These are phyloP conservation scores for Carex parvula DNA, from an alignment of 176 grass and related monocot species.

Conservation along the genomic window DNA sequence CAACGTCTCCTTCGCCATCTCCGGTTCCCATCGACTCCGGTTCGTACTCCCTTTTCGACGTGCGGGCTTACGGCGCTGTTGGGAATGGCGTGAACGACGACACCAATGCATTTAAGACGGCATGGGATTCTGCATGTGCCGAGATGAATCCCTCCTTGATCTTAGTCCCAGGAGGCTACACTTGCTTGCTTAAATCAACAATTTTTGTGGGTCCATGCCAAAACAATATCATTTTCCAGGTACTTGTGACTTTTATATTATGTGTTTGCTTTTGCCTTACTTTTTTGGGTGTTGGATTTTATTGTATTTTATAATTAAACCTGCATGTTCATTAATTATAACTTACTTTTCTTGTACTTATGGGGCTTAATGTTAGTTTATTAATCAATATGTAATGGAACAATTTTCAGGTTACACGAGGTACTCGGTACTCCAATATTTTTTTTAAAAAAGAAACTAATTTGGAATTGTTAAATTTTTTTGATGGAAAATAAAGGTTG, in stretches of 20 bases:
- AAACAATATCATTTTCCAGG: slow-evolving; percentile 62
- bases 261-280: not conserved
- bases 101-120: slow-evolving; percentile 70
- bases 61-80: slow-evolving; percentile 56
- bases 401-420: no score
- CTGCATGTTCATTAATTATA: not conserved
- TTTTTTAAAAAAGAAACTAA: not conserved
- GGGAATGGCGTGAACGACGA: slow-evolving; percentile 79
- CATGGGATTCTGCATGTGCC: slow-evolving; percentile 76
- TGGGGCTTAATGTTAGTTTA: not conserved
- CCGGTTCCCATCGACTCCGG: slow-evolving; percentile 25
- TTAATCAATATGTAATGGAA: not conserved
- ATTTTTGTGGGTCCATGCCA: slow-evolving; percentile 74
- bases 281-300: not conserved
- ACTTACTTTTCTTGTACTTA: not conserved
- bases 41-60: slow-evolving; percentile 40
- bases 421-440: not conserved
- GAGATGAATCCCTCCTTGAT: slow-evolving; percentile 36
- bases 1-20: not conserved
- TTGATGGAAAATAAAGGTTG: slow-evolving; percentile 36
- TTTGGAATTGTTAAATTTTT: not conserved
- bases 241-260: slow-evolving; percentile 17
- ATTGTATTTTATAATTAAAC: not conserved
- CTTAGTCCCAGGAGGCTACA: slow-evolving; percentile 38
- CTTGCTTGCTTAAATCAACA: slow-evolving; percentile 58